Conservation (phyloP, 2,329 filamentous ascomycete genomes). For the Alternaria hordeiaustralica region DNA sequence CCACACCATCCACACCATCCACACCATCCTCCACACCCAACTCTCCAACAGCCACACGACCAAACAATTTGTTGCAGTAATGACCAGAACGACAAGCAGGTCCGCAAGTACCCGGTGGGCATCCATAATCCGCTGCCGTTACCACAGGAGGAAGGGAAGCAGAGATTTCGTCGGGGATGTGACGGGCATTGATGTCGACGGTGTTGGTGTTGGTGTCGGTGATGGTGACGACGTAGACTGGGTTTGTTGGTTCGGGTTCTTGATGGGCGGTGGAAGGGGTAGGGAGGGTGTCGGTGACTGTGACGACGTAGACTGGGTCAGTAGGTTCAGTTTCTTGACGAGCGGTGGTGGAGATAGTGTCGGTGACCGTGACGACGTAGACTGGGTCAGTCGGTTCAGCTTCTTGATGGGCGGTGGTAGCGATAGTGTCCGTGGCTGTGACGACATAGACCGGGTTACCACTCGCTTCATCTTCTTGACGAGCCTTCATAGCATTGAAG, state of each 20-base stretch:
- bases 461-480: neutral
- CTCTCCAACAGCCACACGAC: neutral
- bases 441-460: neutral
- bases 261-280: neutral
- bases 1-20: too few relatives aligned
- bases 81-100: neutral
- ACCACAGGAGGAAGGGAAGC: rapidly evolving
- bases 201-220: neutral
- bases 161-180: rapidly evolving
- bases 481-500: rapidly evolving
- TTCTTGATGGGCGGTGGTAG: neutral
- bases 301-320: neutral
- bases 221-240: neutral
- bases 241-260: neutral
- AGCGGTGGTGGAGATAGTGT: rapidly evolving
- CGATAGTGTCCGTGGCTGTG: neutral
- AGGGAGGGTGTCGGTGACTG: neutral
- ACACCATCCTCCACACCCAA: too few relatives aligned
- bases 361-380: neutral
- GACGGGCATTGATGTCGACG: neutral
- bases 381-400: neutral
- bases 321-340: neutral
- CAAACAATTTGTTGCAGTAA: neutral
- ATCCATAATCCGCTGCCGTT: neutral
- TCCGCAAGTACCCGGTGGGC: neutral